A percentile compares a stretch with the other conserved stretches of the same genome.
Conservation (phyloP, 2,329 filamentous ascomycete genomes). For the Purpureocillium takamizusanense region DNA sequence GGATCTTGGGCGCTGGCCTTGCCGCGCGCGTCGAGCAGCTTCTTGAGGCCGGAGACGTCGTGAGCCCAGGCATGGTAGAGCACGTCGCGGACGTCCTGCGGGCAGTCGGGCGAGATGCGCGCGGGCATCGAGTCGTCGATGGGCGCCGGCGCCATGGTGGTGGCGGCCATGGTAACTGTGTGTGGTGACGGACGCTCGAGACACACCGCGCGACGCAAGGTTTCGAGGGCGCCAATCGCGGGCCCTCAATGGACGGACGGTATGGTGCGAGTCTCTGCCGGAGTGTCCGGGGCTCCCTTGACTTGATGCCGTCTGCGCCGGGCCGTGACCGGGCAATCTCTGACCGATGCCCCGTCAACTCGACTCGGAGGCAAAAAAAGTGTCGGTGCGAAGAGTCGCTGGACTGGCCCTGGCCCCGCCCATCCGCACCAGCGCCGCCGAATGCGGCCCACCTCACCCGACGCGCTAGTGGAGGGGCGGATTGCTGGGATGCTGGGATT, state of each 20-base stretch:
- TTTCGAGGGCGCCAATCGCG: no score
- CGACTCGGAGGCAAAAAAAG: no score
- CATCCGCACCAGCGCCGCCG: no score
- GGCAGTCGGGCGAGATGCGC: conserved; percentile 45
- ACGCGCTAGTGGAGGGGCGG: background rate
- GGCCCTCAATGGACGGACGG: no score
- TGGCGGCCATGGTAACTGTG: background rate
- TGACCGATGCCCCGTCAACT: background rate
- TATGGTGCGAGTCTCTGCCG: no score
- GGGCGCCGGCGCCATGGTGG: conserved; percentile 11
- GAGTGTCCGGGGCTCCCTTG: no score
- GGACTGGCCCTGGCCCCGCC: no score
- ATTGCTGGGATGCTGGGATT: no score
- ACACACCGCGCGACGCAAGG: background rate
- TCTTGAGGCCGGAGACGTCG: conserved; percentile 57
- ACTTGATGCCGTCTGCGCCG: no score
- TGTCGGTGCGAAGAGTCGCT: no score
- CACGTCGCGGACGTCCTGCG: conserved; percentile 39
- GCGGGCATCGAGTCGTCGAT: conserved; percentile 41
- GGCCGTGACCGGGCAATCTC: background rate
- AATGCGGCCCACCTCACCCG: background rate
- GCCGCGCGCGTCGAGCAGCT: conserved; percentile 55
- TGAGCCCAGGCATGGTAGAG: conserved; percentile 48
- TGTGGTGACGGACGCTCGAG: background rate
- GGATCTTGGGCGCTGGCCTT: conserved; percentile 72